Evolutionary conservation across 169 alveolate genomes (phyloP), one percentile per base, ranked within the genome.

Genomic region (Cardiosporidium cionae): DNA sequence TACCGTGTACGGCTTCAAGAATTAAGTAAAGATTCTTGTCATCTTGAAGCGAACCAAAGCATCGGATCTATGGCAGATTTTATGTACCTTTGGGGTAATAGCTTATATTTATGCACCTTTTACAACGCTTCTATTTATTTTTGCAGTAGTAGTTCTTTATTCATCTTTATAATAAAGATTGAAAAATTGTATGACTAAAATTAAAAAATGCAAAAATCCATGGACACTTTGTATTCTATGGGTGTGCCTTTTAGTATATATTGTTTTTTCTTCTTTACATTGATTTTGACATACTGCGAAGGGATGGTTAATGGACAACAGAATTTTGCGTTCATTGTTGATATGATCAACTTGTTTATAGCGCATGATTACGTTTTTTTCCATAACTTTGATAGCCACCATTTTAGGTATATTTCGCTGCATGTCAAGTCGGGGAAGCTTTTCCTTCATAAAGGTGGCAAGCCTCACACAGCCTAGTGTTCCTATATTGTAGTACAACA

Each of bases 271-370:
- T 53, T 6, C 65, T 3, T 27, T 3, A 25, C 23, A 3, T 22
- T 2, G 7, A 16, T 63, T 2, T 2, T 36, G 9, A 35, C 91
- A 72, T 35, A 93, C 93, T 36, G 93, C 88, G 67, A 92, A 92
- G 0, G 97, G 97, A 65, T 89, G 96, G 9, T 87, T 87, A 9
- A 94, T 79, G 27, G 77, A 52, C 52, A 81, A 70, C 22, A 94
- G 86, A 36, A 94, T 92, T 64, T 86, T 81, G 83, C 91, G 91
- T 80, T 95, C 99, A 71, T 91, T 86, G 72, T 84, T 90, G 58
- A 95, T 91, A 79, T 92, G 97, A 65, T 93, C 98, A 16, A 92
- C 92, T 32, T 74, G 90, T 79, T 85, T 83, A 52, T 76, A 73
- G 65, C 81, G 78, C 36, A 85, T 85, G 32, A 85, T 76, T 65